phyloP scores from a whole-genome alignment of 768 basidiomycete species.

The Kwoniella dejecticola region DNA sequence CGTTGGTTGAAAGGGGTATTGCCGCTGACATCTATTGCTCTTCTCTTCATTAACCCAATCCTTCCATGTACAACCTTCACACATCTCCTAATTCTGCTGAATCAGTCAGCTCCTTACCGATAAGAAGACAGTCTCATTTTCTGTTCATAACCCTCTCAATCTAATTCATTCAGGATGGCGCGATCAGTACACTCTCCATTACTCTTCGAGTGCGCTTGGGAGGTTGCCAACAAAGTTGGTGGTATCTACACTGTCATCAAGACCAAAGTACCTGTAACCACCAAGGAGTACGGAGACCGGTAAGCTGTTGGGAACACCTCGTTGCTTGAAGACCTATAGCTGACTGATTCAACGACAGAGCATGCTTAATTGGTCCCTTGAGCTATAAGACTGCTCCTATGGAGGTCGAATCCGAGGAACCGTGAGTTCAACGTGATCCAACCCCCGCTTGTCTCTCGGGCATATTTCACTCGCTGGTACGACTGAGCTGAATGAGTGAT shows the following conservation, averaged over 20 bases:
- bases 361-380: conserved; percentile 95
- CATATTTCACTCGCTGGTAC: too few species aligned
- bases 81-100: too few species aligned
- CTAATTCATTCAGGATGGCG: conserved; percentile 21
- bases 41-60: too few species aligned
- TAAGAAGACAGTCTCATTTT: too few species aligned
- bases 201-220: conserved; percentile 96
- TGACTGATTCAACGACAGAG: conserved; percentile 61
- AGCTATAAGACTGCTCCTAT: conserved; percentile 97
- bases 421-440: too few species aligned
- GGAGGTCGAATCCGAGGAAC: conserved; percentile 95
- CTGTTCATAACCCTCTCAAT: not conserved
- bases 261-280: conserved; percentile 98
- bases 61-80: too few species aligned
- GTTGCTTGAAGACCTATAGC: not conserved
- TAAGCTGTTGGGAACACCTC: too few species aligned
- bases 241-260: conserved; percentile 99
- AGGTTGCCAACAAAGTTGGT: conserved; percentile 98
- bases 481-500: not conserved
- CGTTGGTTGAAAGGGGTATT: not conserved
- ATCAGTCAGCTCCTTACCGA: too few species aligned
- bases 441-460: too few species aligned
- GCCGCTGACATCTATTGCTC: too few species aligned
- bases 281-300: conserved; percentile 74
- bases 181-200: conserved; percentile 64